phyloP scores from a whole-genome alignment of 805 yeast genomes.

The Yamadazyma kitorensis region DNA sequence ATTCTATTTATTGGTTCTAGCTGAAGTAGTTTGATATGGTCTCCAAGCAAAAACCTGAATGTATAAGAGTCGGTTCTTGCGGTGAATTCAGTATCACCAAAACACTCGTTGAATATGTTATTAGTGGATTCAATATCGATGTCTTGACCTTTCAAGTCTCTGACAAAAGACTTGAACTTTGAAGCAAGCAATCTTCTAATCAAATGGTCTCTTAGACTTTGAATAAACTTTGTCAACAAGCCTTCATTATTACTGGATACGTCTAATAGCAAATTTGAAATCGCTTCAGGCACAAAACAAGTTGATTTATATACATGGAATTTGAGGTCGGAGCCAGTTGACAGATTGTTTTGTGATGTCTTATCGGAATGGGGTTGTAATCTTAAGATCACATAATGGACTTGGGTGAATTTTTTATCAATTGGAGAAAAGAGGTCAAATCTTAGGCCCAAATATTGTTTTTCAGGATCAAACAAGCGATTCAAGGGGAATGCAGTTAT shows the following conservation, averaged over 20 bases:
- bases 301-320: slow-evolving; percentile 4
- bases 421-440: slow-evolving; percentile 40
- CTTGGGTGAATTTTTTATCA: slow-evolving; percentile 26
- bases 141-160: no score
- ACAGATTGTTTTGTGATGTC: background rate
- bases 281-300: slow-evolving; percentile 6
- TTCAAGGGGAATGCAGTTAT: slow-evolving; percentile 52
- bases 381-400: slow-evolving; percentile 48
- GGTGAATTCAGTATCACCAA: no score
- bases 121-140: no score
- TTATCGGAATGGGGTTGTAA: slow-evolving; percentile 1
- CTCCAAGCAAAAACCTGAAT: no score
- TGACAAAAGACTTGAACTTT: no score
- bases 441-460: slow-evolving; percentile 44
- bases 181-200: no score
- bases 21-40: no score
- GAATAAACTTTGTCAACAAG: slow-evolving; percentile 2
- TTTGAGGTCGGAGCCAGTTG: background rate
- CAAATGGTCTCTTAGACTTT: slow-evolving; percentile 1
- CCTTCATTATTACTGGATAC: background rate
- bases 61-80: no score
- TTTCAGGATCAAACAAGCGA: slow-evolving; percentile 23
- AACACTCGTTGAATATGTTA: no score
- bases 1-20: no score
- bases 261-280: slow-evolving; percentile 1